phyloP scores from a whole-genome alignment of 768 basidiomycete genomes.

The Boletus eberwhitei region DNA sequence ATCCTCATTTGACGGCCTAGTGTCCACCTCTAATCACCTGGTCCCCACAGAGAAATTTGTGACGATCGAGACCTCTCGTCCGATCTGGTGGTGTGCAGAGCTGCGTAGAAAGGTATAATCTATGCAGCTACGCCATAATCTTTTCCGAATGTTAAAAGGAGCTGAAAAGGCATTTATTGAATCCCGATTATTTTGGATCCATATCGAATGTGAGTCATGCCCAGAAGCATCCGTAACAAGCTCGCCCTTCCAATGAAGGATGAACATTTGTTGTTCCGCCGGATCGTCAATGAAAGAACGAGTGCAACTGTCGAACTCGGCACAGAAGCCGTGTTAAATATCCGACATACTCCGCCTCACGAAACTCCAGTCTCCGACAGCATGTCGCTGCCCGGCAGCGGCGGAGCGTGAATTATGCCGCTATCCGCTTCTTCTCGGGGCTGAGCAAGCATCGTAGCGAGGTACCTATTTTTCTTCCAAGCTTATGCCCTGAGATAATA shows the following conservation, averaged over 20 bases:
- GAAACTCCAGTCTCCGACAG: neutral
- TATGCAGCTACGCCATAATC: neutral
- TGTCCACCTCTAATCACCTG: constrained; percentile 95
- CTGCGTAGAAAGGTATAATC: constrained; percentile 31
- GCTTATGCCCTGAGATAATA: neutral
- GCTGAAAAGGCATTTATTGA: neutral
- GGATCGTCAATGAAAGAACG: too few species aligned
- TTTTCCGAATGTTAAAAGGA: neutral
- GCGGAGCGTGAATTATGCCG: neutral
- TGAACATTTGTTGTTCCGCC: too few species aligned
- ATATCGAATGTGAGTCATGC: too few species aligned
- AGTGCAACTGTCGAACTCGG: neutral
- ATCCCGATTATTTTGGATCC: neutral
- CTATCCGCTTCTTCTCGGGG: too few species aligned
- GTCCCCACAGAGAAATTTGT: constrained; percentile 62
- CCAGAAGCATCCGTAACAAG: too few species aligned
- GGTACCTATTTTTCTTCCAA: neutral
- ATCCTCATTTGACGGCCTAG: constrained; percentile 79
- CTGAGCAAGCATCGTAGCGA: too few species aligned
- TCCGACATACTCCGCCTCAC: neutral
- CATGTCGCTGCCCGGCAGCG: neutral
- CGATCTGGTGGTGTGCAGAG: constrained; percentile 91
- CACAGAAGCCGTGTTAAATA: neutral
- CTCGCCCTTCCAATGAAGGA: too few species aligned
- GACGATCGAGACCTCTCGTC: constrained; percentile 70